Base-by-base conservation (phyloP, 345 rosid genomes). In the Cardamine chenopodiifolia region DNA sequence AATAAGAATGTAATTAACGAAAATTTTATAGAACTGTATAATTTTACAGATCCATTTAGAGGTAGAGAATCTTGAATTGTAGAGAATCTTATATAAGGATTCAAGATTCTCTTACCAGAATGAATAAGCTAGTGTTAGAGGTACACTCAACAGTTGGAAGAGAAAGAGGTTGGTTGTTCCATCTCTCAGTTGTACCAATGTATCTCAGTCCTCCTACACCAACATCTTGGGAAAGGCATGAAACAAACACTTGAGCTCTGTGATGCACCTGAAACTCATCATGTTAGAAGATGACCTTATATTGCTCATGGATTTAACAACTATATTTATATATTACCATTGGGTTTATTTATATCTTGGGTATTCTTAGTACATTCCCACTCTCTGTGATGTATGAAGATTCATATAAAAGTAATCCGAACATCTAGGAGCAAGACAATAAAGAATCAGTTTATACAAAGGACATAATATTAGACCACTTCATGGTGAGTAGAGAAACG, bases 201-300 rank as follows among this genome's bases (percentile, higher is more conserved):
- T 81, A 84, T 29, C 73, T 76, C 47, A 86, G 88, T 78, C 81
- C 76, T 50, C 82, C 74, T 26, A 42, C 74, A 44, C 76, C 71
- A 71, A 18, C 34, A 55, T 68, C 82, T 66, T 32, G 78, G 26
- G 82, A 79, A 82, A 80, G 13, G 64, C 97, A 94, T 31, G 87
- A 86, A 29, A 85, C 53, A 62, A 85, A 91, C 76, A 94, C 91
- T 78, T 88, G 95, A 81, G 88, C 97, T 82, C 96, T 87, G 79
- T 94, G 97, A 83, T 89, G 94, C 58, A 94, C 93, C 98, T 91
- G 82, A 70, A 82, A 65, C 32, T 22, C 71, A 17, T 34, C 61
- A 32, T 52, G 59, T 66, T 66, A 69, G 49, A 60, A 48, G n/a
- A 66, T 56, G 25, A 39, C 47, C 6, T 67, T 25, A 39, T 53